Evolutionary conservation across 2,329 filamentous ascomycete genomes (phyloP).

Genomic region (Calonectria crousiana): DNA sequence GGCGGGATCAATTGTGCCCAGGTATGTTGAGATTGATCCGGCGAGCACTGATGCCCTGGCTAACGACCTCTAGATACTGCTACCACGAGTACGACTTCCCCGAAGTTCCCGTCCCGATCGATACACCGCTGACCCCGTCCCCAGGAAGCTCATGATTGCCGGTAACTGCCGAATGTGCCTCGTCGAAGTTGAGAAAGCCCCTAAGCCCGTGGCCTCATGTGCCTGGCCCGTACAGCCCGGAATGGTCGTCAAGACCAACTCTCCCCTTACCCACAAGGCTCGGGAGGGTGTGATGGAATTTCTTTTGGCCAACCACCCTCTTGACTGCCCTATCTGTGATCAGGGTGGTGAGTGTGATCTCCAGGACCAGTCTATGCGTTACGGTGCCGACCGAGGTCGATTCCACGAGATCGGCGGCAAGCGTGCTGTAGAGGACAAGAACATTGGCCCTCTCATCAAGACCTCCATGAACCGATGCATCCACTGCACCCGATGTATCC

Average conservation of each 20-base stretch:
- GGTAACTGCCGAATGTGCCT: constrained; percentile 99
- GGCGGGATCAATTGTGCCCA: constrained; percentile 89
- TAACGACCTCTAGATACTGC: constrained; percentile 79
- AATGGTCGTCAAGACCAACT: constrained; percentile 99
- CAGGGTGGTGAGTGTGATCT: constrained; percentile 99
- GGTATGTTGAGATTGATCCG: constrained; percentile 61
- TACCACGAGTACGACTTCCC: constrained; percentile 86
- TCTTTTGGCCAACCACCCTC: constrained; percentile 92
- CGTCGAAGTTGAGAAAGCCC: constrained; percentile 95
- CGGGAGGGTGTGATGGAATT: constrained; percentile 99
- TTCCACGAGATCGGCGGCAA: constrained; percentile 98
- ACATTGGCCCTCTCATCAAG: constrained; percentile 97
- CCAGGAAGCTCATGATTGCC: constrained; percentile 96
- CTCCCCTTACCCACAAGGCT: constrained; percentile 95
- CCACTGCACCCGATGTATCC: constrained; percentile 97
- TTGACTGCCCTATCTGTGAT: constrained; percentile 98
- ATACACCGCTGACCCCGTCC: constrained; percentile 56
- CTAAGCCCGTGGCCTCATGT: constrained; percentile 97
- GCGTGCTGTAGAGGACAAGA: constrained; percentile 99
- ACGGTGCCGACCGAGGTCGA: constrained; percentile 93
- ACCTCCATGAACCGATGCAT: constrained; percentile 99
- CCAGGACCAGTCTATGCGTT: constrained; percentile 99
- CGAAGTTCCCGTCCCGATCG: constrained; percentile 41
- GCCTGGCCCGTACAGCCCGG: constrained; percentile 98
- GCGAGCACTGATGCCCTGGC: constrained; percentile 42